Evolutionary conservation across 2,329 filamentous ascomycete genomes (phyloP), one percentile per base, ranked within the genome.

Genomic region (Ascochyta clinopodiicola): DNA sequence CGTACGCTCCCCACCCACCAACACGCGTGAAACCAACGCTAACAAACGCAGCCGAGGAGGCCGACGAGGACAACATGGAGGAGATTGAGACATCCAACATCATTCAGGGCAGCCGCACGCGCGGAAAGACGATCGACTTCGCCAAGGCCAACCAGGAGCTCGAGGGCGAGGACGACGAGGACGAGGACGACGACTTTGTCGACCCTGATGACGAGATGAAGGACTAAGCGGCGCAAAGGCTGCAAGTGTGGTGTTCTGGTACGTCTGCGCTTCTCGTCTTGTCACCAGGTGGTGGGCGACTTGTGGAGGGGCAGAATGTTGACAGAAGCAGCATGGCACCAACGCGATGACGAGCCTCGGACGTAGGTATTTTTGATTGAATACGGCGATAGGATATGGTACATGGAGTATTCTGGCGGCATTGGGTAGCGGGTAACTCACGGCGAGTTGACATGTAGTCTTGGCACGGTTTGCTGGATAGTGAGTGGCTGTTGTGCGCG

Each of bases 21-120:
- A 2, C 8, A 17, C 12, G 12, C 12, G 10, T 15, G n/a, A 31
- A 24, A 47, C 31, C 42, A 44, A 19, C 34, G 51, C 67, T 73
- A 51, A 73, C 51, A 42, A 52, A 68, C 42, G 46, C 76, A 79
- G 84, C 80, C 52, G 88, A 89, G 66, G 80, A 62, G 48, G 89
- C 90, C 39, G 91, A 92, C 51, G 88, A 90, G 56, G 81, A 91
- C 71, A 89, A 90, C 77, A 86, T 96, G 83, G 91, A 96, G 75
- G 93, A 94, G 79, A 97, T 99, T 75, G 91, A 96, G 74, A 81
- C 86, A 53, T 85, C 86, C 75, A 98, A 98, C 84, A 96, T 98
- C 76, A 87, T 98, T 73, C 42, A 50, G 36, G 76, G 80, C 56
- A 84, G 83, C 62, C 94, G 95, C 77, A 98, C 94, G 61, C 94